These are phyloP conservation scores for Volutella citrinella DNA, from an alignment of 2,329 filamentous ascomycete genomes.

Conservation along the genomic window DNA sequence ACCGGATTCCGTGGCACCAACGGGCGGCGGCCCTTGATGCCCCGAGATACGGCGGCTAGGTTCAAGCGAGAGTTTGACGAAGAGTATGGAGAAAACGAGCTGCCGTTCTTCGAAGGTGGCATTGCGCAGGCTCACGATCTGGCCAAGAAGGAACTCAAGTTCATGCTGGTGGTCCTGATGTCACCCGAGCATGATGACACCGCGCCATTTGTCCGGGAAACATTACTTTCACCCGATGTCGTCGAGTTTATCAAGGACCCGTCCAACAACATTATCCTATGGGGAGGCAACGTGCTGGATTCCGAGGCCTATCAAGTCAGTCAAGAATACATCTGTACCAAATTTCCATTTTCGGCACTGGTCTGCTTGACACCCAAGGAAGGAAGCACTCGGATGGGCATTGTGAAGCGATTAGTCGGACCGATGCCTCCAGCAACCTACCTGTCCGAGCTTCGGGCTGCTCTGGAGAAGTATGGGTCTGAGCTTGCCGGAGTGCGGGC, in stretches of 20 bases:
- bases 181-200: constrained; percentile 96
- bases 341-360: constrained; percentile 85
- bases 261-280: constrained; percentile 77
- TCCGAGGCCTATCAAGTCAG: constrained; percentile 93
- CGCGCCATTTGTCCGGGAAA: constrained; percentile 74
- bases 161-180: constrained; percentile 81
- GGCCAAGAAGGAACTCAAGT: constrained; percentile 88
- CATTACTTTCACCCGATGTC: constrained; percentile 73
- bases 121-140: constrained; percentile 89
- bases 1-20: constrained; percentile 57
- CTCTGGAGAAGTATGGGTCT: constrained; percentile 72
- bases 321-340: constrained; percentile 81
- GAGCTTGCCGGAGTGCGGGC: constrained; percentile 73
- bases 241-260: constrained; percentile 71
- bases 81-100: constrained; percentile 70
- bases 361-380: constrained; percentile 85
- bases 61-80: constrained; percentile 95
- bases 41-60: constrained; percentile 81
- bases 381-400: constrained; percentile 84
- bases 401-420: constrained; percentile 75
- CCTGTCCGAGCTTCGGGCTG: constrained; percentile 68
- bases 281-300: constrained; percentile 91
- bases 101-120: constrained; percentile 83
- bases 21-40: constrained; percentile 73
- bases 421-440: constrained; percentile 69